A percentile compares a stretch with the other conserved stretches of the same genome.
Conservation (phyloP, 768 basidiomycete species). For the Lactarius trivialis region DNA sequence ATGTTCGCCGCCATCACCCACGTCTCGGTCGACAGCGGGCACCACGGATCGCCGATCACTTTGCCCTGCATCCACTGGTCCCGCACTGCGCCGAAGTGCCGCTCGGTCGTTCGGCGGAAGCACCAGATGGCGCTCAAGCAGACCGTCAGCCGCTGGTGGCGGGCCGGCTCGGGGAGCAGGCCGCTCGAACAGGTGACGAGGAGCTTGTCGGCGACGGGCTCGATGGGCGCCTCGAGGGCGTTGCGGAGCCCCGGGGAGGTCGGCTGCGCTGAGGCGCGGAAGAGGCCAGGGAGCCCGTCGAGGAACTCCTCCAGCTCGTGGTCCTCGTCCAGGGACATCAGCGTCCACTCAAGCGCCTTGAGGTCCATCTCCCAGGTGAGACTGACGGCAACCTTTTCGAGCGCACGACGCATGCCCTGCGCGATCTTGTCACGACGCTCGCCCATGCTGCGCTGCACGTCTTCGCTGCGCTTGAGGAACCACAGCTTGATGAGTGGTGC, state of each 20-base stretch:
- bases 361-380: neutral
- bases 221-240: neutral
- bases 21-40: too few species aligned
- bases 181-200: too few species aligned
- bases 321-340: slow-evolving; percentile 12
- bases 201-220: too few species aligned
- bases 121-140: slow-evolving; percentile 11
- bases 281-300: too few species aligned
- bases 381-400: neutral
- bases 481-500: too few species aligned
- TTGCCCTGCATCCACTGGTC: neutral
- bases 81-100: slow-evolving; percentile 3
- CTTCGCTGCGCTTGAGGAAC: neutral
- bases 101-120: neutral
- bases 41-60: too few species aligned
- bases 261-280: neutral
- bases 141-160: slow-evolving; percentile 8
- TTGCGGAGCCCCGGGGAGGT: neutral
- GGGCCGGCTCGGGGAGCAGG: slow-evolving; percentile 1
- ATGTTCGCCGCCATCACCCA: too few species aligned
- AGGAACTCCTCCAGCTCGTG: slow-evolving; percentile 14
- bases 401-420: slow-evolving; percentile 1
- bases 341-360: too few species aligned
- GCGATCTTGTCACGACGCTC: neutral
- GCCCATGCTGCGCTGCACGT: neutral